Evolutionary conservation across 108 stramenopile species (phyloP), one percentile per base, ranked within the genome.

Genomic region (Cyclotella cryptica): DNA sequence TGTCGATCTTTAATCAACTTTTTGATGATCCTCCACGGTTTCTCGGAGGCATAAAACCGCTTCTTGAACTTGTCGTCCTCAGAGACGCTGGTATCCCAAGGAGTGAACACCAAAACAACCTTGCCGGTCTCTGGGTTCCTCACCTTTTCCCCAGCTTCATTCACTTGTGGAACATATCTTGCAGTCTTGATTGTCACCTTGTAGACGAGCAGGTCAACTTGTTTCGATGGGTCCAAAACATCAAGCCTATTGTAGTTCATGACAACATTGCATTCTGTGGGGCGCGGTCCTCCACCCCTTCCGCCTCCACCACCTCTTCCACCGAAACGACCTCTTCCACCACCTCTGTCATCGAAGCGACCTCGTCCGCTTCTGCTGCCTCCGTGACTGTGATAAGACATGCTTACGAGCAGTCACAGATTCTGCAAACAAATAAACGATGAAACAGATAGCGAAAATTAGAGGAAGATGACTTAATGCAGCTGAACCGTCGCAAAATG

Each of bases 1-100:
- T 28, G 43, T 1, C 46, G 46, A 30, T 72, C 71, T 8, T 46
- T 42, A 0, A 72, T 10, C 21, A 72, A 28, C 71, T 72, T 45
- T 11, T 72, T 72, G 15, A 54, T 22, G 22, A 72, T 52, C 29
- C 60, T 28, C 71, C 59, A 61, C 11, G 60, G 71, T 10, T 61
- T 60, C 28, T 19, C 19, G 14, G 42, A 43, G 8, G 42, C 10
- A 54, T 61, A 72, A 42, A 72, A 72, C 18, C 71, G 26, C 54
- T 71, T 59, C 70, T 59, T 57, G 14, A 18, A 44, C 22, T 43
- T 71, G 5, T 47, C 45, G 22, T 72, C 71, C 10, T 30, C 40
- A 17, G 0, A 13, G 10, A 30, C 49, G 12, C 15, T 61, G 5
- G 18, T 61, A 5, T 47, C 45, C 27, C 46, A 11, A 18, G 30